Evolutionary conservation across 768 basidiomycete species (phyloP).

Genomic region (Suillus cothurnatus): DNA sequence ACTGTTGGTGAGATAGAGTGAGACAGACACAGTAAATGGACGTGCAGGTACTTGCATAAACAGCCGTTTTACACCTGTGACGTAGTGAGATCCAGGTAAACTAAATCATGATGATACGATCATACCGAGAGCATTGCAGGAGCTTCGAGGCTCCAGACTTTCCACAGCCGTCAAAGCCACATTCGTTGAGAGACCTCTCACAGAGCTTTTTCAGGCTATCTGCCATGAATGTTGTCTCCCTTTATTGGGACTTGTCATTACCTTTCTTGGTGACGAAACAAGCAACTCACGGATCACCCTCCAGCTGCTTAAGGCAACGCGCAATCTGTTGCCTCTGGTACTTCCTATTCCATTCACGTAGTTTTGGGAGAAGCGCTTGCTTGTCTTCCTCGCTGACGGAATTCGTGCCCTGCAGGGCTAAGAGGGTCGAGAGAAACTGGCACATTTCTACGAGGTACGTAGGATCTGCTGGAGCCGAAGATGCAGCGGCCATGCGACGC

Average conservation of each 20-base stretch:
- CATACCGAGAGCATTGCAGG: constrained; percentile 35
- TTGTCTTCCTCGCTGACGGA: constrained; percentile 36
- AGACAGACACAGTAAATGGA: not conserved
- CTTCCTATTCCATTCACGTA: constrained; percentile 34
- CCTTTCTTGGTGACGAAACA: not conserved
- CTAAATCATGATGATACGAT: not conserved
- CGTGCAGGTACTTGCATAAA: constrained; percentile 38
- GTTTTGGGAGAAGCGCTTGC: constrained; percentile 33
- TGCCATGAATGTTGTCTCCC: constrained; percentile 33
- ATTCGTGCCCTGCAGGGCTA: constrained; percentile 39
- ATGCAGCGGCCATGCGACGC: constrained; percentile 33
- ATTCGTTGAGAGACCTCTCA: constrained; percentile 31
- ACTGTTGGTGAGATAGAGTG: constrained; percentile 26
- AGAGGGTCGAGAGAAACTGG: constrained; percentile 43
- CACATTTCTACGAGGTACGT: constrained; percentile 35
- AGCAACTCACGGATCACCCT: constrained; percentile 28
- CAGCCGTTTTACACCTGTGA: constrained; percentile 42
- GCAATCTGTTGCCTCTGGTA: constrained; percentile 21
- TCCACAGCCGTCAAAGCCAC: constrained; percentile 33
- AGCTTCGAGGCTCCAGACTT: constrained; percentile 30
- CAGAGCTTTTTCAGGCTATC: constrained; percentile 32
- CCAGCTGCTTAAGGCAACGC: constrained; percentile 38
- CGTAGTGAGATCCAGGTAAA: not conserved
- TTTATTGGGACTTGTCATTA: constrained; percentile 13
- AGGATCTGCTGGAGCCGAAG: constrained; percentile 14